phyloP scores from a whole-genome alignment of 345 rosid species.

The Eucalyptus pauciflora region DNA sequence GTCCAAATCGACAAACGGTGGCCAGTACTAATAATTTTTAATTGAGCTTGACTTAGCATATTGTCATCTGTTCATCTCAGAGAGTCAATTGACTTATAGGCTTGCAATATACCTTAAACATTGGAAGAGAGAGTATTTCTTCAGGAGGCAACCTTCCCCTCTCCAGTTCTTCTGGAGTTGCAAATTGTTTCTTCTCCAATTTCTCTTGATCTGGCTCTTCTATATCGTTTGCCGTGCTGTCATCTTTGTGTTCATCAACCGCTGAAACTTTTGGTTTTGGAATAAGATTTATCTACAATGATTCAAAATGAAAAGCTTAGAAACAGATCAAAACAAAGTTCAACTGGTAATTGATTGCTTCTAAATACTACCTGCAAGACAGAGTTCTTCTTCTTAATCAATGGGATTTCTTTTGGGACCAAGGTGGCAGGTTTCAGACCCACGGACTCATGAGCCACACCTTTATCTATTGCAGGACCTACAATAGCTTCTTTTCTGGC shows the following conservation, averaged over 20 bases:
- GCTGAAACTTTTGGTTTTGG: slow-evolving; percentile 20
- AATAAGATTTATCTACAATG: slow-evolving; percentile 57
- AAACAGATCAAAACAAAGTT: neutral
- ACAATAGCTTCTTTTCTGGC: slow-evolving; percentile 49
- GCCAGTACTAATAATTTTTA: neutral
- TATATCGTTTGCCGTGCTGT: slow-evolving; percentile 10
- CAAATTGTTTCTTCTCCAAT: slow-evolving; percentile 27
- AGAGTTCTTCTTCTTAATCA: slow-evolving; percentile 72
- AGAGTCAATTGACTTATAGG: neutral
- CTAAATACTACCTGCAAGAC: slow-evolving; percentile 53
- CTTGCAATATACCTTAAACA: slow-evolving; percentile 56
- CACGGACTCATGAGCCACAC: slow-evolving; percentile 66
- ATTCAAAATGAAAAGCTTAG: slow-evolving; percentile 4
- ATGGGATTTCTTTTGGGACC: slow-evolving; percentile 80
- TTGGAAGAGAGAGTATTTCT: slow-evolving; percentile 82
- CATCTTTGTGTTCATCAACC: slow-evolving; percentile 18
- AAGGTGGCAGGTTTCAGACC: slow-evolving; percentile 76
- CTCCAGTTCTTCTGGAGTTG: slow-evolving; percentile 52
- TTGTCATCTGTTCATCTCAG: neutral
- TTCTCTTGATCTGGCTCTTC: slow-evolving; percentile 29
- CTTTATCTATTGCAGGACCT: slow-evolving; percentile 78
- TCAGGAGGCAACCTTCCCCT: slow-evolving; percentile 73
- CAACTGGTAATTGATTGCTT: neutral
- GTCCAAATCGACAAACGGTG: neutral
- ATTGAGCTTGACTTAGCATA: neutral